Base-by-base conservation (phyloP, 371 early-diverging fungal species). In the Mortierella sp. region DNA sequence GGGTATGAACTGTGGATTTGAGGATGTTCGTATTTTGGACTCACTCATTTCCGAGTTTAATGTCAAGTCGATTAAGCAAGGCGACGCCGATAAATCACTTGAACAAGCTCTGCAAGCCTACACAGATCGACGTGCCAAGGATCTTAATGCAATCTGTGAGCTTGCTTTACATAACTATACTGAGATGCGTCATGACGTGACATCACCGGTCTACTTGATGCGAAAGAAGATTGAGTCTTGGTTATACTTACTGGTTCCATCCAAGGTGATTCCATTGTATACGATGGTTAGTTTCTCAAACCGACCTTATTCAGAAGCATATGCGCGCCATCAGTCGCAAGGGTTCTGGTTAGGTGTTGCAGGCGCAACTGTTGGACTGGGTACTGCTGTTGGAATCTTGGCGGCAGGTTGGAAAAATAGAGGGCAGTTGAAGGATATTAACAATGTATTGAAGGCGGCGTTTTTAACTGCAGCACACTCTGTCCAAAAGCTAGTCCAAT, bases 1-100 rank as follows among this genome's bases (percentile, higher is more conserved):
- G 73, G 99, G 99, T 3, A 97, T 99, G 98, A 99, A 99, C 83
- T 96, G 96, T 84, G 99, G 99, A 1, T 96, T 99, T 70, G 97
- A 99, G 80, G 99, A 99, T 72, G 89, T 95, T 19, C 86, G 91
- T 45, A 90, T 91, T 22, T 86, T 99, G 4, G 91, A 94, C 67
- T 71, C 87, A 23, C 86, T 95, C 15, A 70, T 96, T 47, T 88
- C 88, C 40, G 74, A 85, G 42, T 88, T 90, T 58, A 55, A 86
- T 31, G 86, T 91, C 22, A 61, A 77, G 6, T 77, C 84, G 10
- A 45, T 56, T n/a, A 43, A 61, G 12, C 23, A 67, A 56, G 58
- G 72, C 60, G 69, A 85, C 61, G 43, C 64, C 68, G 62, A 73
- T 66, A 40, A 61, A 3, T 81, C 84, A n/a, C 74, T 94, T 53